phyloP scores from a whole-genome alignment of 2,329 filamentous ascomycete genomes.

The Pseudopyricularia cyperi region DNA sequence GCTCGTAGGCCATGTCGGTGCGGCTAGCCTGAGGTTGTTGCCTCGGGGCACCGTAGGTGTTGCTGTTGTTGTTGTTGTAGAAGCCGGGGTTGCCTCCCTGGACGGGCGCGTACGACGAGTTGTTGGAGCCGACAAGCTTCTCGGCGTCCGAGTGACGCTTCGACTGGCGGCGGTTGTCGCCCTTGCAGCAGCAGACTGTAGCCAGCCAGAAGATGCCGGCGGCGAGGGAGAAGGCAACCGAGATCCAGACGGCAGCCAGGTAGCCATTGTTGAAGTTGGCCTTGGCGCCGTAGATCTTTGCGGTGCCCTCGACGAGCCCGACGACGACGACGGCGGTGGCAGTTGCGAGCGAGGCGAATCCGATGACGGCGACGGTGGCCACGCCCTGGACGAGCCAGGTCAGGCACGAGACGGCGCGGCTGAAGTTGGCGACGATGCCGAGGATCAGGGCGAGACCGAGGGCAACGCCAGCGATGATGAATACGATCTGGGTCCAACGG shows the following conservation, averaged over 20 bases:
- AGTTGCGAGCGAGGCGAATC: constrained; percentile 60
- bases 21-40: constrained; percentile 28
- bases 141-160: constrained; percentile 21
- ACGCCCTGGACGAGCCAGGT: constrained; percentile 66
- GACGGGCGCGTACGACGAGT: constrained; percentile 11
- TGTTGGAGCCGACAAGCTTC: constrained; percentile 28
- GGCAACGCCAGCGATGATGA: constrained; percentile 57
- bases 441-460: constrained; percentile 62
- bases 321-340: constrained; percentile 59
- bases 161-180: constrained; percentile 32
- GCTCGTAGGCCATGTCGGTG: constrained; percentile 48
- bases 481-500: constrained; percentile 75
- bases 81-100: constrained; percentile 16
- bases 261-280: constrained; percentile 55
- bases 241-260: constrained; percentile 66
- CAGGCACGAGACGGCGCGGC: constrained; percentile 65
- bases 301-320: constrained; percentile 51
- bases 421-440: constrained; percentile 74
- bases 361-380: constrained; percentile 39
- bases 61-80: constrained; percentile 21
- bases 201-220: constrained; percentile 84
- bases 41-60: constrained; percentile 18
- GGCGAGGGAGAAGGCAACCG: constrained; percentile 60
- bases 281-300: constrained; percentile 59
- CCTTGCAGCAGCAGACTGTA: constrained; percentile 79